phyloP scores from a whole-genome alignment of 2,329 filamentous ascomycete genomes.

The Pestalotiopsis sp. region DNA sequence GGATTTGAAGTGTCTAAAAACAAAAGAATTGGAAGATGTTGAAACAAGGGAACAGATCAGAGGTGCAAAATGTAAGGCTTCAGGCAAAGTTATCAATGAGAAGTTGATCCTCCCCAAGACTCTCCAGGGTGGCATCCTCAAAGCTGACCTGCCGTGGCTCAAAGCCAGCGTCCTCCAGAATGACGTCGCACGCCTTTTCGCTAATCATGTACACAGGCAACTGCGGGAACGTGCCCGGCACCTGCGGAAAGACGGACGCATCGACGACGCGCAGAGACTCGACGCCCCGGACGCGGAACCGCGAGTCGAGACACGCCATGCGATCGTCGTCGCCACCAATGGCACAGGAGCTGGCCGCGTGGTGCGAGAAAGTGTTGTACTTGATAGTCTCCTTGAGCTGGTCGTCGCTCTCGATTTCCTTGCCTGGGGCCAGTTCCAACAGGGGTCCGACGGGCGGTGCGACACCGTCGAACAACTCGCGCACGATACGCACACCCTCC shows the following conservation, averaged over 20 bases:
- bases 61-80: not conserved
- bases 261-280: constrained; percentile 12
- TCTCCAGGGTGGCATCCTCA: constrained; percentile 5
- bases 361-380: constrained; percentile 11
- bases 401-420: not conserved
- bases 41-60: not conserved
- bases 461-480: constrained; percentile 16
- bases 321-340: constrained; percentile 10
- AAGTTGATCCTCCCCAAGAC: not conserved
- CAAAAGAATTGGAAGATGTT: not conserved
- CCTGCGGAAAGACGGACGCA: constrained; percentile 10
- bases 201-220: constrained; percentile 10
- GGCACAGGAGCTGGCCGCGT: constrained; percentile 8
- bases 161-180: constrained; percentile 3
- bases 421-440: constrained; percentile 15
- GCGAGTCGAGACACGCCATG: constrained; percentile 5
- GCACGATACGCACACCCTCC: not conserved
- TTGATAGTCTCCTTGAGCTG: constrained; percentile 2
- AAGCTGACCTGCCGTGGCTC: not conserved
- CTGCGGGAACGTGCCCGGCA: constrained; percentile 11
- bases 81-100: constrained; percentile 1
- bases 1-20: not conserved
- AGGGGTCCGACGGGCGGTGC: constrained; percentile 22
- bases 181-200: constrained; percentile 13
- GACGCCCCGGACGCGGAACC: constrained; percentile 9